These are phyloP conservation scores for Porcisia hertigi DNA, from an alignment of 208 protist genomes.

Conservation along the genomic window DNA sequence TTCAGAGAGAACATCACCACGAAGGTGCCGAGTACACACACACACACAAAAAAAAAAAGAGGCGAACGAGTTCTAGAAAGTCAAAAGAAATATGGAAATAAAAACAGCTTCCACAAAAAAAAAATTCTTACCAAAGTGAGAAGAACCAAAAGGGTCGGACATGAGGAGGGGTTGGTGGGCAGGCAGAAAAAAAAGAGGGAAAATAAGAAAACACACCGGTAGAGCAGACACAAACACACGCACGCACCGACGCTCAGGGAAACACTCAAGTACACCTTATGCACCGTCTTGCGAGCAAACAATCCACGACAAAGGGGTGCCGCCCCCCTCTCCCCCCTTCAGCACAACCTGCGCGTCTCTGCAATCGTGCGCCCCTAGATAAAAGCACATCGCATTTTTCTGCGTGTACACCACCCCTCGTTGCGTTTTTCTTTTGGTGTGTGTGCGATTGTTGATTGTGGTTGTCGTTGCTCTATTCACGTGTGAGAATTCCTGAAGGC, in stretches of 20 bases:
- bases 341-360: too few species aligned
- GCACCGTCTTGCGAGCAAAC: not conserved
- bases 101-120: not conserved
- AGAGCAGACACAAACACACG: not conserved
- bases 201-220: not conserved
- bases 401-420: too few species aligned
- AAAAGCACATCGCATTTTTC: too few species aligned
- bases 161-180: not conserved
- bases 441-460: too few species aligned
- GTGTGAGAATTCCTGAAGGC: too few species aligned
- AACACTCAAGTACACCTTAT: not conserved
- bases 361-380: too few species aligned
- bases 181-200: not conserved
- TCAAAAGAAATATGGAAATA: not conserved
- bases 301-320: not conserved
- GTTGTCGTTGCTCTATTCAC: too few species aligned
- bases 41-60: not conserved
- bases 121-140: not conserved
- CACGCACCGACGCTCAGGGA: not conserved
- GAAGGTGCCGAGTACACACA: not conserved
- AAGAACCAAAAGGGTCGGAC: not conserved
- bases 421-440: too few species aligned
- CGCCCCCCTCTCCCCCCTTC: too few species aligned
- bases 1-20: not conserved
- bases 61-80: not conserved